phyloP scores from a whole-genome alignment of 164 flowering plant genomes.

The Vitis riparia region DNA sequence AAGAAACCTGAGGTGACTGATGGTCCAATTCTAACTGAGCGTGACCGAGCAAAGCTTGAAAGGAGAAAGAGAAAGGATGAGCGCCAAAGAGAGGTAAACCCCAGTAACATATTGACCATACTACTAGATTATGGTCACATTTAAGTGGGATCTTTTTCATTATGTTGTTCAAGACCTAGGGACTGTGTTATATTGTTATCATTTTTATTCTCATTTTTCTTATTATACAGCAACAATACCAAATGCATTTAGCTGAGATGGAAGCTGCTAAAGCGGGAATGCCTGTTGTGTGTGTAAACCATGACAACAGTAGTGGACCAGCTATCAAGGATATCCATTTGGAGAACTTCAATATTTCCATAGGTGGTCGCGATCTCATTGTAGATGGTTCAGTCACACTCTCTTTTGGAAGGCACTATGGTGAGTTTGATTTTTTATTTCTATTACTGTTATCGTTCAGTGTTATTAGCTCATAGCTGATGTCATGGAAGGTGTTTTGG shows the following conservation, averaged over 20 bases:
- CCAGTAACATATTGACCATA: neutral
- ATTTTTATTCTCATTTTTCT: neutral
- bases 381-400: slow-evolving; percentile 83
- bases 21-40: slow-evolving; percentile 86
- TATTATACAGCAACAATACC: slow-evolving; percentile 66
- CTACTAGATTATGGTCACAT: neutral
- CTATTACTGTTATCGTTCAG: neutral
- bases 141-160: neutral
- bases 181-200: neutral
- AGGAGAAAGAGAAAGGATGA: slow-evolving; percentile 95
- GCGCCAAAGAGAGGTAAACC: slow-evolving; percentile 86
- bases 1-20: slow-evolving; percentile 79
- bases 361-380: slow-evolving; percentile 98
- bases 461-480: too few species aligned
- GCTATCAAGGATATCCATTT: slow-evolving; percentile 82
- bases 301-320: slow-evolving; percentile 56
- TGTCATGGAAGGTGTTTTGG: neutral
- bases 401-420: slow-evolving; percentile 93
- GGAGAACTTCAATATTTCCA: slow-evolving; percentile 91
- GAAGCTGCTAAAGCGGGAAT: slow-evolving; percentile 95
- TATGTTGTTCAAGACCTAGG: neutral
- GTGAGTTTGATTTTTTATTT: slow-evolving; percentile 37
- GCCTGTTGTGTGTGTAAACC: slow-evolving; percentile 88
- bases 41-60: slow-evolving; percentile 75
- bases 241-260: slow-evolving; percentile 92